These are phyloP conservation scores for Aureobasidium sp. DNA, from an alignment of 2,329 filamentous ascomycete species.

Conservation along the genomic window DNA sequence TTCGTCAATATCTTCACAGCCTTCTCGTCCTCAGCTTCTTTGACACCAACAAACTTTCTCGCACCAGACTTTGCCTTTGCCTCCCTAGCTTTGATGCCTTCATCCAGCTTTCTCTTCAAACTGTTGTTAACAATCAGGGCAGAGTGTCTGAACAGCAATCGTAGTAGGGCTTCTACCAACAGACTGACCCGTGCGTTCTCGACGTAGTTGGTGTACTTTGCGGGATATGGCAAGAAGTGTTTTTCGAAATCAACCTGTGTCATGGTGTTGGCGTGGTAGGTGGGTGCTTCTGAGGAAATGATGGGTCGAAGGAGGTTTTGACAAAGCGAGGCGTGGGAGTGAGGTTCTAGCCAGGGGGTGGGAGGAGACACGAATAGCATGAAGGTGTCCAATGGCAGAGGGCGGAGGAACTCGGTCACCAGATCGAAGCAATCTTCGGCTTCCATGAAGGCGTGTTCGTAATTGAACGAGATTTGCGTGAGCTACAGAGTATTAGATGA, in stretches of 20 bases:
- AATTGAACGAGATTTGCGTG: neutral
- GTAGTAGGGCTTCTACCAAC: constrained; percentile 58
- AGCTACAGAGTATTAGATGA: constrained; percentile 6
- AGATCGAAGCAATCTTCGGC: constrained; percentile 53
- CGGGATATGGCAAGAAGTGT: constrained; percentile 60
- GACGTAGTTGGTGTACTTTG: constrained; percentile 52
- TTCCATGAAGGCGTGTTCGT: constrained; percentile 37
- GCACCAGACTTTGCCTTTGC: constrained; percentile 39
- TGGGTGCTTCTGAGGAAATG: constrained; percentile 37
- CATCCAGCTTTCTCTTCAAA: constrained; percentile 42
- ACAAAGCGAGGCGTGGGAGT: constrained; percentile 44
- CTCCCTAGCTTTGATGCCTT: constrained; percentile 47
- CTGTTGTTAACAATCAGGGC: constrained; percentile 27
- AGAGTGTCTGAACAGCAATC: constrained; percentile 40
- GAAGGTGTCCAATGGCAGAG: constrained; percentile 54
- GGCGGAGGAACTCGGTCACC: constrained; percentile 50
- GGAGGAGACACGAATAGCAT: constrained; percentile 46
- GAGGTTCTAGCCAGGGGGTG: constrained; percentile 32
- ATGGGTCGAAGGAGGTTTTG: constrained; percentile 48
- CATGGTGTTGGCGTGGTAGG: constrained; percentile 37
- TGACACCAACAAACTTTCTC: constrained; percentile 37
- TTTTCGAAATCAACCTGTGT: constrained; percentile 45
- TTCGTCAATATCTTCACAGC: constrained; percentile 29
- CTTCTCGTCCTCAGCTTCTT: constrained; percentile 30
- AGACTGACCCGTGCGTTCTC: constrained; percentile 70